A percentile compares a stretch with the other conserved stretches of the same genome.
phyloP scores from a whole-genome alignment of 225 moss, liverwort and hornwort species.

The Sphagnum tenellum region DNA sequence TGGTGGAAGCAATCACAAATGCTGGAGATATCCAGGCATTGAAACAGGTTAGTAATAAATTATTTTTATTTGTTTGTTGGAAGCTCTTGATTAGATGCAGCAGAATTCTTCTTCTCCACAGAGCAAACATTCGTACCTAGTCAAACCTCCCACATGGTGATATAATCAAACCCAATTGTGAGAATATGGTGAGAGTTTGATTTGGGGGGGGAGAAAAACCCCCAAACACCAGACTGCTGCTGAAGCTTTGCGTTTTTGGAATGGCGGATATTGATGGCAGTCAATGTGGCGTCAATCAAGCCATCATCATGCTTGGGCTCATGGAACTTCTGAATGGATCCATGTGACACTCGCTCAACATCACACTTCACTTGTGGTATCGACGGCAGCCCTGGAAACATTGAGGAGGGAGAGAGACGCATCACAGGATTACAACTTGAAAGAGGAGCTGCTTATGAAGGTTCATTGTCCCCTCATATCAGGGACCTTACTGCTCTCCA shows the following conservation, averaged over 20 bases:
- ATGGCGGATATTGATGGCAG: constrained; percentile 33
- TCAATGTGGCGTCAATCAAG: constrained; percentile 40
- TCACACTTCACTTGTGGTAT: constrained; percentile 24
- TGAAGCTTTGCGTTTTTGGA: not conserved
- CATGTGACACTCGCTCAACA: constrained; percentile 23
- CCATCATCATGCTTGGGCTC: constrained; percentile 29
- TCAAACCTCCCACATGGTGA: not conserved
- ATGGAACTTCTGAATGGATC: constrained; percentile 37
- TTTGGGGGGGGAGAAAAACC: not conserved
- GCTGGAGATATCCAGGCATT: constrained; percentile 31
- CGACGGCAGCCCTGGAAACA: constrained; percentile 20
- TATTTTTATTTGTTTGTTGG: not conserved
- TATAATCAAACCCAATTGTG: not conserved
- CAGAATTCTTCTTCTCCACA: not conserved
- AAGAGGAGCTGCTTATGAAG: constrained; percentile 30
- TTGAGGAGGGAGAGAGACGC: constrained; percentile 16
- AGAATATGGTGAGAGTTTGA: not conserved
- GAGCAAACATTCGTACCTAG: not conserved
- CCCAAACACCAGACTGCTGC: not conserved
- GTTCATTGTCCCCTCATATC: constrained; percentile 27
- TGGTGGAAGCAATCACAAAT: constrained; percentile 27
- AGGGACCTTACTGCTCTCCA: constrained; percentile 33
- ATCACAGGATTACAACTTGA: constrained; percentile 35
- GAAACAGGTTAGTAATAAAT: constrained; percentile 22
- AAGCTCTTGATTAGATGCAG: not conserved